Base-by-base conservation (phyloP, 2,329 filamentous ascomycete genomes). In the Fusarium irregulare region DNA sequence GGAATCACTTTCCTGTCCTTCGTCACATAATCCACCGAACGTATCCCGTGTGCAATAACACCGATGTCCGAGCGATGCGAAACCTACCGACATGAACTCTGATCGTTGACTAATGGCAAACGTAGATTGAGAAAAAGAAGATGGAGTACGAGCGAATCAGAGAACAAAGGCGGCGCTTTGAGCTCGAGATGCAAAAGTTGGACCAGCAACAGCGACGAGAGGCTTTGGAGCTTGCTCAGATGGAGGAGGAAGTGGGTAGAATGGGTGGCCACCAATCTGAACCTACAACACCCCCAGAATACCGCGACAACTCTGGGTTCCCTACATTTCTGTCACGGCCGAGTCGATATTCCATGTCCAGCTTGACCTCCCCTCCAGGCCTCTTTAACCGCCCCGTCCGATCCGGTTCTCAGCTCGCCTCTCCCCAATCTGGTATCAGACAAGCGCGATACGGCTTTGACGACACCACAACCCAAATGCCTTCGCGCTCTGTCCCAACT, bases 261-360 rank as follows among this genome's bases (percentile, higher is more conserved):
- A 81, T 85, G 66, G 85, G 89, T 65, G 92, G 92, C 56, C 92
- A 94, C 75, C 93, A 97, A 78, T 97, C 93, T 74, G 95, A 98
- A 82, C 96, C 96, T 18, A 98, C 96, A 3, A 99, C 96, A 23
- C 96, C 96, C 23, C 96, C 96, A 32, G 96, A 98, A 80, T 95
- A 96, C 79, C 91, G 90, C 74, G 93, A 97, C 71, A 89, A 83
- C 61, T 84, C 88, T 66, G 91, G 91, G 45, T 95, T 97, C 76
- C 90, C 92, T 59, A 90, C 89, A 75, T 89, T 92, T 72, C 92
- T 96, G 77, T 93, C 93, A 58, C 89, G 93, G 44, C 92, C 93
- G 45, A 94, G 94, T 78, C 89, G 94, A 67, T 95, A 97, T 83
- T 97, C 95, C 56, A 92, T 92, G 66, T 94, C 94, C 40, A 96